Conservation (phyloP, 208 protist genomes). For the Acanthamoeba royreba region DNA sequence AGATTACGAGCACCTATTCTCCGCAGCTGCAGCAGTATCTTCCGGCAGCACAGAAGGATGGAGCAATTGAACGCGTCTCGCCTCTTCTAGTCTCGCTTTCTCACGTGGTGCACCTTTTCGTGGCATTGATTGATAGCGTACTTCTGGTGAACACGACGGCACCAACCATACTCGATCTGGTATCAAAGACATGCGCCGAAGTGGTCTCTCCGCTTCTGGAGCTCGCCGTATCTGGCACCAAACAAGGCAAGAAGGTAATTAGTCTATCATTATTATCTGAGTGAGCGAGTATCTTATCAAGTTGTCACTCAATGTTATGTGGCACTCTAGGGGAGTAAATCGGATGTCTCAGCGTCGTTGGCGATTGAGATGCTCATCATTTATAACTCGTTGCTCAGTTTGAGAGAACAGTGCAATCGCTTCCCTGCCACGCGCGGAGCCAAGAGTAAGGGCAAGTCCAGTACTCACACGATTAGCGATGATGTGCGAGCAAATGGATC, state of each 20-base stretch:
- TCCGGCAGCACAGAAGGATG: not conserved
- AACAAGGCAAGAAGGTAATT: too few species aligned
- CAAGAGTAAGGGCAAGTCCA: not conserved
- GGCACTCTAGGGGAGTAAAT: too few species aligned
- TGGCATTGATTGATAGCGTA: not conserved
- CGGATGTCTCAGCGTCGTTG: not conserved
- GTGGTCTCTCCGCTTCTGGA: not conserved
- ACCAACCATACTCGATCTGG: not conserved
- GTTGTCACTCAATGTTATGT: too few species aligned
- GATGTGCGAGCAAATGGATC: not conserved
- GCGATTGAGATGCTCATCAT: not conserved
- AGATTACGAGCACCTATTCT: not conserved
- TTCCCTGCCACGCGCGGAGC: not conserved
- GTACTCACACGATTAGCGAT: not conserved
- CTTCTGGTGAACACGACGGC: slow-evolving; percentile 14
- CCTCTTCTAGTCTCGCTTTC: not conserved
- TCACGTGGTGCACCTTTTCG: slow-evolving; percentile 26
- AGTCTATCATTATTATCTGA: too few species aligned
- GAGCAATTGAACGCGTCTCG: not conserved
- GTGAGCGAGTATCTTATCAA: not conserved
- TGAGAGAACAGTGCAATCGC: slow-evolving; percentile 4
- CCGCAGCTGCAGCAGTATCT: not conserved
- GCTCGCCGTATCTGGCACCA: not conserved
- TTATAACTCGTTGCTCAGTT: not conserved
- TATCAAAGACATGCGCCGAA: not conserved